Conservation (phyloP, 805 yeast genomes). For the Candida vaughaniae region DNA sequence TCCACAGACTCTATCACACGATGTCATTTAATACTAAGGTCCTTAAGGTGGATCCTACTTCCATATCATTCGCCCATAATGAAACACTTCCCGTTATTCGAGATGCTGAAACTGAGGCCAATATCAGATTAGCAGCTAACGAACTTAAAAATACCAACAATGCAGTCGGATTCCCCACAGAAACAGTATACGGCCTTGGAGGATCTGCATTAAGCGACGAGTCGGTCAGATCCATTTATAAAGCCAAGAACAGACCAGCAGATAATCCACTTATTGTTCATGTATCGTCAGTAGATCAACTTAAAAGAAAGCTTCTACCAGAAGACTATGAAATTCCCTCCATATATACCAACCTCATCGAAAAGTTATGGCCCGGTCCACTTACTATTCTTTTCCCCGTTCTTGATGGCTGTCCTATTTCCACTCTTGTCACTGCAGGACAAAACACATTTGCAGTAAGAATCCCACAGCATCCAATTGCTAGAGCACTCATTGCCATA, state of each 20-base stretch:
- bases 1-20: background rate
- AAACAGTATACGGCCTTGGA: constrained; percentile 95
- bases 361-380: constrained; percentile 94
- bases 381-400: constrained; percentile 80
- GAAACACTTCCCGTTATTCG: constrained; percentile 44
- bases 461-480: constrained; percentile 83
- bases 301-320: constrained; percentile 58
- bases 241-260: constrained; percentile 89
- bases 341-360: constrained; percentile 62
- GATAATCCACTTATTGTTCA: constrained; percentile 95
- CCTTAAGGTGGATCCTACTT: constrained; percentile 52
- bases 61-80: constrained; percentile 48
- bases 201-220: constrained; percentile 77
- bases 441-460: constrained; percentile 92
- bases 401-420: constrained; percentile 48
- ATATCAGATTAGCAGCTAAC: constrained; percentile 58
- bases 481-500: constrained; percentile 82
- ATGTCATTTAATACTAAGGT: constrained; percentile 31
- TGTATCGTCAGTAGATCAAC: constrained; percentile 73
- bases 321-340: constrained; percentile 56
- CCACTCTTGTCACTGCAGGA: constrained; percentile 76
- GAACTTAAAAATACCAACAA: constrained; percentile 49
- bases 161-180: constrained; percentile 93
- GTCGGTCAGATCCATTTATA: constrained; percentile 73
- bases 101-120: constrained; percentile 51